phyloP scores from a whole-genome alignment of 306 rosid genomes.

The Vicia faba region DNA sequence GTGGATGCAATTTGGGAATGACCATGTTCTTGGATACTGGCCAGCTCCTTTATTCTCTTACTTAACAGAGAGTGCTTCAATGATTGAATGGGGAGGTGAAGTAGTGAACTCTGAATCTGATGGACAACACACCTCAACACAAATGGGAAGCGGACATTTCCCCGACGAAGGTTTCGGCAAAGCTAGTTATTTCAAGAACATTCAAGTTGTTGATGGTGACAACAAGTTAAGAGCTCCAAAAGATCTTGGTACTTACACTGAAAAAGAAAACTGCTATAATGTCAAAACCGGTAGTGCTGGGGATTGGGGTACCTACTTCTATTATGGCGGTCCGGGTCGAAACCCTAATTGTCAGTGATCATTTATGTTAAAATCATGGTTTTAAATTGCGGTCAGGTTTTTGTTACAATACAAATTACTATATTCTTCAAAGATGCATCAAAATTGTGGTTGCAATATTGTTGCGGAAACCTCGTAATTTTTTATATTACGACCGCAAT shows the following conservation, averaged over 20 bases:
- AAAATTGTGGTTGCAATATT: background rate
- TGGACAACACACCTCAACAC: slow-evolving; percentile 63
- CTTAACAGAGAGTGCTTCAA: slow-evolving; percentile 56
- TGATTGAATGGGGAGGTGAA: slow-evolving; percentile 70
- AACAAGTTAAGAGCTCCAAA: slow-evolving; percentile 54
- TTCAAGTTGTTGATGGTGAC: slow-evolving; percentile 54
- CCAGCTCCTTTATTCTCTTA: slow-evolving; percentile 56
- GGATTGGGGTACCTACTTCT: slow-evolving; percentile 59
- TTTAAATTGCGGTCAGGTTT: background rate
- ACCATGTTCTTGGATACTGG: slow-evolving; percentile 63
- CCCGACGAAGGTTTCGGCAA: slow-evolving; percentile 63
- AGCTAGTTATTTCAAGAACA: slow-evolving; percentile 54
- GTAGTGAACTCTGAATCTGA: slow-evolving; percentile 51
- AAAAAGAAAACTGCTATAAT: slow-evolving; percentile 50
- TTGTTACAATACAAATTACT: background rate
- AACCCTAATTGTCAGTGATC: slow-evolving; percentile 48
- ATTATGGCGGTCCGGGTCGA: slow-evolving; percentile 64
- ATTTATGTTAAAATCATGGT: slow-evolving; percentile 3
- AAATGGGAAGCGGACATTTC: slow-evolving; percentile 72
- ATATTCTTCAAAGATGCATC: background rate
- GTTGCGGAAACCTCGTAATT: background rate
- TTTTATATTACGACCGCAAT: background rate
- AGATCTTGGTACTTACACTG: slow-evolving; percentile 52
- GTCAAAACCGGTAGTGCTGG: slow-evolving; percentile 51
- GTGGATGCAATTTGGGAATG: slow-evolving; percentile 66